These are phyloP conservation scores for Lachancea lanzarotensis DNA, from an alignment of 805 yeast genomes.

Conservation along the genomic window DNA sequence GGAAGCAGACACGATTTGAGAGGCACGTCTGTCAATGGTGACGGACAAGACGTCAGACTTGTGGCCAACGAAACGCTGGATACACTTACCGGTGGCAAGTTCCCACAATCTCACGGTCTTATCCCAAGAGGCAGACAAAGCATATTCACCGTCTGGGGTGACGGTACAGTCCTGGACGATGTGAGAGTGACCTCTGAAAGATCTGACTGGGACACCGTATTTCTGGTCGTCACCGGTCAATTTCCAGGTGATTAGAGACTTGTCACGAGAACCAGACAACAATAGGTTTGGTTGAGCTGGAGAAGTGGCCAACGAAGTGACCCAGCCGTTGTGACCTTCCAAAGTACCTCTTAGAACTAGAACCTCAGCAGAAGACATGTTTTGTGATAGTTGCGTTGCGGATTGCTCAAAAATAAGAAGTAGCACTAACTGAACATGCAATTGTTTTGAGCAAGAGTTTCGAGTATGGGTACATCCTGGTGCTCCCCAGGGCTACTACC, in stretches of 20 bases:
- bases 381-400: neutral
- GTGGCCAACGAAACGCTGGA: conserved; percentile 97
- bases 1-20: conserved; percentile 97
- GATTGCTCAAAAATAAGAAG: neutral
- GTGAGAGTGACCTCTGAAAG: conserved; percentile 98
- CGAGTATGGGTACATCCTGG: neutral
- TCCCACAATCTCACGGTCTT: conserved; percentile 98
- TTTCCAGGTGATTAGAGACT: conserved; percentile 97
- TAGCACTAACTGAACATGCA: too few species aligned
- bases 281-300: conserved; percentile 96
- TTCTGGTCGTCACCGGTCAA: conserved; percentile 92
- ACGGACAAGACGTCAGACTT: conserved; percentile 94
- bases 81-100: conserved; percentile 86
- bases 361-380: conserved; percentile 81
- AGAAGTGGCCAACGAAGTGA: conserved; percentile 96
- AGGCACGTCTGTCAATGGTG: conserved; percentile 90
- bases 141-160: conserved; percentile 96
- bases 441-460: too few species aligned
- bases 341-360: conserved; percentile 99
- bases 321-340: conserved; percentile 97
- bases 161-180: conserved; percentile 96
- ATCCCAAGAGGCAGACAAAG: conserved; percentile 99
- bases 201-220: conserved; percentile 97
- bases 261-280: conserved; percentile 98
- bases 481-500: neutral